These are phyloP conservation scores for Plenodomus biglobosus DNA, from an alignment of 2,329 filamentous ascomycete genomes.

Conservation along the genomic window DNA sequence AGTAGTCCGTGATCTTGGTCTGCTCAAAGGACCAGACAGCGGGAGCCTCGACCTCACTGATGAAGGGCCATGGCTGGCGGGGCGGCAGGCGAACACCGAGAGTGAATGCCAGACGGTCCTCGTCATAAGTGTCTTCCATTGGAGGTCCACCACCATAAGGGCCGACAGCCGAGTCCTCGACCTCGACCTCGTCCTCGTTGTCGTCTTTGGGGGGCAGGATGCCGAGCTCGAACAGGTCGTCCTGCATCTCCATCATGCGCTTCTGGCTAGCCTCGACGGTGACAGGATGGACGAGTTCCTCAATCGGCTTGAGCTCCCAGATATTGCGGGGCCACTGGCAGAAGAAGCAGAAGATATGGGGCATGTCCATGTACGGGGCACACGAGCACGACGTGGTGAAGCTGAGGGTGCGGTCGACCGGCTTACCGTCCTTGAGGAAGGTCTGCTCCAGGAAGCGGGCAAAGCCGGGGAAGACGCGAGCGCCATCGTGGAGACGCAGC, in stretches of 20 bases:
- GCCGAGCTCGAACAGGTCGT: conserved; percentile 11
- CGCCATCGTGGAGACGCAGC: conserved; percentile 20
- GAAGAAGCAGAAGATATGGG: not conserved
- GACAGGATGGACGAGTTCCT: conserved; percentile 1
- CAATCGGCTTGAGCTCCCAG: conserved; percentile 7
- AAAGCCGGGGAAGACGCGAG: conserved; percentile 7
- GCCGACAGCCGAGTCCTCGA: conserved; percentile 1
- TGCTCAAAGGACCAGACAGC: conserved; percentile 4
- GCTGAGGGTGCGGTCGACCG: conserved; percentile 3
- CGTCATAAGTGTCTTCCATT: conserved; percentile 3
- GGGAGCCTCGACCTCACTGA: not conserved
- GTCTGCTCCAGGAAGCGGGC: conserved; percentile 5
- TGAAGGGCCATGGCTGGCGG: not conserved
- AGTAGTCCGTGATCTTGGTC: conserved; percentile 3
- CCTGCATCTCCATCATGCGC: conserved; percentile 12
- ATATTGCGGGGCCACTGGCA: not conserved
- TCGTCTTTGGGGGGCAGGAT: conserved; percentile 9
- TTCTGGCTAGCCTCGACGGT: conserved; percentile 7
- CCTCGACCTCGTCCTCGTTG: conserved; percentile 4
- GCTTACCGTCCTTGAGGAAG: conserved; percentile 5
- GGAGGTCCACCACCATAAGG: not conserved
- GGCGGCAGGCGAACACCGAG: conserved; percentile 1
- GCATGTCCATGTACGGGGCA: not conserved
- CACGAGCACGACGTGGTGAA: conserved; percentile 18
- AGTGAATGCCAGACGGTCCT: not conserved